phyloP scores from a whole-genome alignment of 352 stramenopile species.

The Globisporangium lucens region DNA sequence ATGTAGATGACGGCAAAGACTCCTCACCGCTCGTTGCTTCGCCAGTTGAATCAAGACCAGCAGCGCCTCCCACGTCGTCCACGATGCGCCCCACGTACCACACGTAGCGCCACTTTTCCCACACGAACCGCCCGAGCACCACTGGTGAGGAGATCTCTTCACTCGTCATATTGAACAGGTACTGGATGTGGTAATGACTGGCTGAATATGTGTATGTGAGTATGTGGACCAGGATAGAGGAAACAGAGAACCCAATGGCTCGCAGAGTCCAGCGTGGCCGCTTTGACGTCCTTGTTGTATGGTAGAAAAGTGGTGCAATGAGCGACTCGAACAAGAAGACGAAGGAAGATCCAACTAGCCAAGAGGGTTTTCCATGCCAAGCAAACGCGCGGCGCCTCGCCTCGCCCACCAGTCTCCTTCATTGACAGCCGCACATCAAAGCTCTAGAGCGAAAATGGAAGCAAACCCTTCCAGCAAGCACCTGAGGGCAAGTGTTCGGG shows the following conservation, averaged over 20 bases:
- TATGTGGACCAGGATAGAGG: not conserved
- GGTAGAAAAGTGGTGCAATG: not conserved
- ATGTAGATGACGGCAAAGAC: not conserved
- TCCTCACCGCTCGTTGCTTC: not conserved
- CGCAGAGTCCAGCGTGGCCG: not conserved
- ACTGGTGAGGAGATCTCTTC: not conserved
- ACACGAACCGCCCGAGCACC: constrained; percentile 25
- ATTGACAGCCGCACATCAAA: not conserved
- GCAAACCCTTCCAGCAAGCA: not conserved
- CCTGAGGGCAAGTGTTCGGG: not conserved
- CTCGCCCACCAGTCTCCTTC: not conserved
- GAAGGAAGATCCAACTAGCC: not conserved
- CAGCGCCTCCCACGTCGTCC: not conserved
- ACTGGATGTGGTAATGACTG: too few species aligned
- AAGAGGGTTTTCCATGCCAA: not conserved
- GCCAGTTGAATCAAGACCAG: not conserved
- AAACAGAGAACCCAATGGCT: not conserved
- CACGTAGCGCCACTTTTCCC: constrained; percentile 35
- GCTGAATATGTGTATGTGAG: not conserved
- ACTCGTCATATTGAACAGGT: not conserved
- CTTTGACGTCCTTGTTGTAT: too few species aligned
- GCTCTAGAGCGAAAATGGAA: not conserved
- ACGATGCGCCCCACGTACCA: constrained; percentile 53
- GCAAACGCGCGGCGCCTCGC: too few species aligned
- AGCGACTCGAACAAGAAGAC: not conserved